Percentiles rank a stretch among this genome's conserved stretches.
Evolutionary conservation across 306 rosid species (phyloP).

Genomic region (Lablab purpureus): DNA sequence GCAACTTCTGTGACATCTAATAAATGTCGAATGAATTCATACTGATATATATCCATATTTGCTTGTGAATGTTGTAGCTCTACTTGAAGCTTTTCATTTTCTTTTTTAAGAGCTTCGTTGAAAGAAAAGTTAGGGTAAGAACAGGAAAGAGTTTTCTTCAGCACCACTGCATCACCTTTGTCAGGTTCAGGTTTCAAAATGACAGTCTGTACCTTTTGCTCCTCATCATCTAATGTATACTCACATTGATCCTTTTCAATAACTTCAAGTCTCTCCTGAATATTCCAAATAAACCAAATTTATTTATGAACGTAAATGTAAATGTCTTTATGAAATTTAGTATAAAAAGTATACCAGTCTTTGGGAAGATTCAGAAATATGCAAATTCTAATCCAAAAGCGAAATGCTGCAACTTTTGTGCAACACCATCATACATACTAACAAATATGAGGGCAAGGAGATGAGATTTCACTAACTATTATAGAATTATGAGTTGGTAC

Average conservation of each 20-base stretch:
- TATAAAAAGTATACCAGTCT: conserved; percentile 7
- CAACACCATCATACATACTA: conserved; percentile 9
- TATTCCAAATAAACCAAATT: conserved; percentile 41
- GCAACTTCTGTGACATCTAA: conserved; percentile 79
- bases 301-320: conserved; percentile 20
- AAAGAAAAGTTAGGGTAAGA: conserved; percentile 88
- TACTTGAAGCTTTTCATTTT: conserved; percentile 89
- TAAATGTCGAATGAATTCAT: conserved; percentile 91
- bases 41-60: conserved; percentile 72
- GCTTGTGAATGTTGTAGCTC: conserved; percentile 91
- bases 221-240: conserved; percentile 92
- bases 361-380: background rate
- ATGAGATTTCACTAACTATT: background rate
- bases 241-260: conserved; percentile 92
- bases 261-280: conserved; percentile 88
- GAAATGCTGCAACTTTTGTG: conserved; percentile 11
- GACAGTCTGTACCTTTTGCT: conserved; percentile 81
- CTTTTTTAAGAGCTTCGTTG: conserved; percentile 77
- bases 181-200: conserved; percentile 90
- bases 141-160: conserved; percentile 94
- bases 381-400: background rate
- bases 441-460: background rate
- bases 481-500: background rate
- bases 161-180: conserved; percentile 59
- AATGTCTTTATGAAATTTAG: conserved; percentile 23